Evolutionary conservation across 192 early-diverging fungal species (phyloP).

Genomic region (Dispira simplex): DNA sequence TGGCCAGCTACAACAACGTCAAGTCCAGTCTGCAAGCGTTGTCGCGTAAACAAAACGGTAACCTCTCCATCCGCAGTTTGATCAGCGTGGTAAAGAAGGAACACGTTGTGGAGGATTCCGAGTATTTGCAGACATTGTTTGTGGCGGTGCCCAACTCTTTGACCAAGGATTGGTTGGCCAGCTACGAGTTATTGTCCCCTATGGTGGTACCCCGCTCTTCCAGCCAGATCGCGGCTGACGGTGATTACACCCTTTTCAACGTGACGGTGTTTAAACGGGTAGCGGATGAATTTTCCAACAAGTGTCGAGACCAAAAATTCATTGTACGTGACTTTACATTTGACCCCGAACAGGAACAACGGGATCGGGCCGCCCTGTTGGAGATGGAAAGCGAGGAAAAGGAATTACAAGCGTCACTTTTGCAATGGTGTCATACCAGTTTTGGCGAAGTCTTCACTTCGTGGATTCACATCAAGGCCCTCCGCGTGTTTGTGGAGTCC

Average conservation of each 20-base stretch:
- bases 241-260: conserved; percentile 85
- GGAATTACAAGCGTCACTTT: conserved; percentile 53
- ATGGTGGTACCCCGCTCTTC: conserved; percentile 96
- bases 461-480: conserved; percentile 89
- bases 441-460: conserved; percentile 87
- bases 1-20: conserved; percentile 69
- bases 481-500: conserved; percentile 93
- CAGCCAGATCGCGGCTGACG: conserved; percentile 79
- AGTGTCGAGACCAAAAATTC: conserved; percentile 82
- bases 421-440: conserved; percentile 81
- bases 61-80: conserved; percentile 76
- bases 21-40: conserved; percentile 70
- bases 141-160: conserved; percentile 85
- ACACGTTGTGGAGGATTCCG: conserved; percentile 82
- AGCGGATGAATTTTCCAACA: conserved; percentile 77
- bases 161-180: conserved; percentile 67
- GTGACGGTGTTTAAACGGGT: conserved; percentile 86
- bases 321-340: conserved; percentile 93
- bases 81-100: conserved; percentile 83
- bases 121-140: conserved; percentile 81
- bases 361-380: conserved; percentile 50
- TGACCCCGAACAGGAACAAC: conserved; percentile 58
- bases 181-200: conserved; percentile 80
- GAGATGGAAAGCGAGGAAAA: conserved; percentile 64
- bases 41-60: conserved; percentile 70